Evolutionary conservation across 192 early-diverging fungal genomes (phyloP).

Genomic region (Linnemannia exigua): DNA sequence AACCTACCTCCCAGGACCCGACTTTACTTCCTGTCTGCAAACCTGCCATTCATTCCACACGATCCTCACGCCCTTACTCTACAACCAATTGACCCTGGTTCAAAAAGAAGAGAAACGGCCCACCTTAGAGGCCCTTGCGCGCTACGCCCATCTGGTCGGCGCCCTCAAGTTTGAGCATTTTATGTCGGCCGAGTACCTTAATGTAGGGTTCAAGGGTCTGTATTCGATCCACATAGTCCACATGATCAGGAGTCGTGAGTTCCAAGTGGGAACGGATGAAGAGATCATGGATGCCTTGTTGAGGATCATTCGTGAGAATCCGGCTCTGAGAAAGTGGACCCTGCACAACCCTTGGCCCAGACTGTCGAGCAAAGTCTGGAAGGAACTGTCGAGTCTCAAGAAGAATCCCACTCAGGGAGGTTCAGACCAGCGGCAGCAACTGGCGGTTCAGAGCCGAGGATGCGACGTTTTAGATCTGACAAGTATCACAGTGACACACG

Average conservation of each 20-base stretch:
- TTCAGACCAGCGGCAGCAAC: no score
- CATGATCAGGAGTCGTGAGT: background rate
- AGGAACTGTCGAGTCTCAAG: background rate
- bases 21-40: background rate
- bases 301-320: background rate
- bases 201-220: background rate
- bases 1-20: background rate
- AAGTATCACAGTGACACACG: background rate
- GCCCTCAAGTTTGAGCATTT: background rate
- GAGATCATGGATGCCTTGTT: background rate
- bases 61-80: background rate
- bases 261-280: background rate
- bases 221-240: background rate
- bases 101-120: background rate
- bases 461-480: background rate
- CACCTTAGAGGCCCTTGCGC: background rate
- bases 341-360: background rate
- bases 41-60: background rate
- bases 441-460: background rate
- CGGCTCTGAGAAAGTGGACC: background rate
- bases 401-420: background rate
- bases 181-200: background rate
- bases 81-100: background rate
- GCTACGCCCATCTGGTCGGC: background rate
- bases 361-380: background rate